A percentile compares a stretch with the other conserved stretches of the same genome.
These are phyloP conservation scores for Chimonanthus praecox DNA, from an alignment of 164 flowering plant species.

Conservation along the genomic window DNA sequence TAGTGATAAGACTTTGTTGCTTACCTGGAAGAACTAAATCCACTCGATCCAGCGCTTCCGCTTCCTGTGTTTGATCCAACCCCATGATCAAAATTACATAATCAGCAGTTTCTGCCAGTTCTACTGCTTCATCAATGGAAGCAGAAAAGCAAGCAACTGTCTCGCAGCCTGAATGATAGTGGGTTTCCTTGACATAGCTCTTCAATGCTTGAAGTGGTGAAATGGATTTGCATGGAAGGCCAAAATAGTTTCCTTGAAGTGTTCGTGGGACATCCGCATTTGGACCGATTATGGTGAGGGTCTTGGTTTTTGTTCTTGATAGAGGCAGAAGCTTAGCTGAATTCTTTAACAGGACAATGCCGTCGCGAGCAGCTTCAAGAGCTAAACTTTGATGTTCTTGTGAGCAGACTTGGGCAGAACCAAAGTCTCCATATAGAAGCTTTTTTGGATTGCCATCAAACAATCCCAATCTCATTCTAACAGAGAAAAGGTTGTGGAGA, in stretches of 20 bases:
- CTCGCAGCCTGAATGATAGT: constrained; percentile 46
- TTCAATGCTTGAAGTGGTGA: constrained; percentile 46
- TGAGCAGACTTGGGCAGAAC: constrained; percentile 41
- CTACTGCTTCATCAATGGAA: constrained; percentile 37
- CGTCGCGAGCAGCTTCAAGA: constrained; percentile 55
- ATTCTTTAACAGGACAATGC: constrained; percentile 70
- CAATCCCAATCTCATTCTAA: constrained; percentile 78
- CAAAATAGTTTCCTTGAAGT: constrained; percentile 64
- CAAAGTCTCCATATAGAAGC: constrained; percentile 39
- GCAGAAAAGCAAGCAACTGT: constrained; percentile 41
- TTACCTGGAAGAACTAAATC: constrained; percentile 62
- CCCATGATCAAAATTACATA: constrained; percentile 73
- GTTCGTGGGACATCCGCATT: constrained; percentile 45
- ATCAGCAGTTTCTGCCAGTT: constrained; percentile 52
- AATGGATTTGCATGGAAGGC: constrained; percentile 50
- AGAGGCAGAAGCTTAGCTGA: constrained; percentile 52
- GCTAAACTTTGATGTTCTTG: constrained; percentile 50
- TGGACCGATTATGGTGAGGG: constrained; percentile 75
- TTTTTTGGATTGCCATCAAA: constrained; percentile 58
- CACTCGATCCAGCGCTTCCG: constrained; percentile 49
- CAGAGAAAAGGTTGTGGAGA: constrained; percentile 61
- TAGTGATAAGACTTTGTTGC: constrained; percentile 47
- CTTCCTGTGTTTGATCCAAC: constrained; percentile 64
- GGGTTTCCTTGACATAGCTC: constrained; percentile 27
- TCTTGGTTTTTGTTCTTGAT: constrained; percentile 22